phyloP scores from a whole-genome alignment of 202 grass and related monocot genomes.

The Schoenoplectus tabernaemontani region DNA sequence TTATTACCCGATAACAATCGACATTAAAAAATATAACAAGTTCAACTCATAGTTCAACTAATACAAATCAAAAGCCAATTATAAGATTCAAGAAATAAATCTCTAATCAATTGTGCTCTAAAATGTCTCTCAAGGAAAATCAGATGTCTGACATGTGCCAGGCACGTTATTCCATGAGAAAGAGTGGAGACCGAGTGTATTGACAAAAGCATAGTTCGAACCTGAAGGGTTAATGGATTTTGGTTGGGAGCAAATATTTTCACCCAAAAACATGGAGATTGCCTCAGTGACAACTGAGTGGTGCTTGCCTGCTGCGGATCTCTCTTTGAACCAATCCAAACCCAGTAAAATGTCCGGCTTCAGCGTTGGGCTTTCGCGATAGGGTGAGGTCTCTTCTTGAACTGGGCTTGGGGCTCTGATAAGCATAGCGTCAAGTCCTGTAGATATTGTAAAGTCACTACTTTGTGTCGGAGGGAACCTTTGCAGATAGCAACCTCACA shows the following conservation, averaged over 20 bases:
- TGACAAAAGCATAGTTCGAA: constrained; percentile 14
- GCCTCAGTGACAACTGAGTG: constrained; percentile 44
- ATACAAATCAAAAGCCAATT: constrained; percentile 14
- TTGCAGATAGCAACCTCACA: background rate
- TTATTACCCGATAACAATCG: background rate
- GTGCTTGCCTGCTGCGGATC: constrained; percentile 37
- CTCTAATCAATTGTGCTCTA: constrained; percentile 9
- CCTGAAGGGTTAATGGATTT: constrained; percentile 24
- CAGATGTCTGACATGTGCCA: constrained; percentile 47
- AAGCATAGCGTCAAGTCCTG: constrained; percentile 31
- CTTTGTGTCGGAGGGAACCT: background rate
- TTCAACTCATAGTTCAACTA: background rate
- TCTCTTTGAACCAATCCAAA: constrained; percentile 26
- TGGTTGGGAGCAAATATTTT: constrained; percentile 38
- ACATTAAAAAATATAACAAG: constrained; percentile 5
- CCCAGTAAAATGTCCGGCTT: constrained; percentile 62
- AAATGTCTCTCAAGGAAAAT: constrained; percentile 42
- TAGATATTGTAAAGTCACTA: no score
- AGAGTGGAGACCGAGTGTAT: constrained; percentile 23
- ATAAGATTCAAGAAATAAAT: constrained; percentile 15
- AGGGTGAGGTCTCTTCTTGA: constrained; percentile 33
- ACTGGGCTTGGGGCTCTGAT: constrained; percentile 27
- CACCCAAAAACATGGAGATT: constrained; percentile 56
- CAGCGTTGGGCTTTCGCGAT: constrained; percentile 39
- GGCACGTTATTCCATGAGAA: constrained; percentile 61